Evolutionary conservation across 306 rosid species (phyloP).

Genomic region (Lablab purpureus): DNA sequence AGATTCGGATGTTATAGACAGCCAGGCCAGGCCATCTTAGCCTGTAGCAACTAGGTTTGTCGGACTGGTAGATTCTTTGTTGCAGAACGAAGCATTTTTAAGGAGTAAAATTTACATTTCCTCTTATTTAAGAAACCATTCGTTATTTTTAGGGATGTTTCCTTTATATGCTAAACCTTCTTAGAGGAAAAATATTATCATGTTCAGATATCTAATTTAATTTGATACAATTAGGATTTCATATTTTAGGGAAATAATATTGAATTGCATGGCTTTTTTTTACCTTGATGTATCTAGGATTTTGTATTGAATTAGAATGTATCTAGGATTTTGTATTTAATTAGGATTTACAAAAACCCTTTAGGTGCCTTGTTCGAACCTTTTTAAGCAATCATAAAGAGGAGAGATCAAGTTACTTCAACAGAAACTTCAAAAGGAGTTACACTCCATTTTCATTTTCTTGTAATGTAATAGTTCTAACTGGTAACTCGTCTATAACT

Average conservation of each 20-base stretch:
- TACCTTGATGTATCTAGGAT: background rate
- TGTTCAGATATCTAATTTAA: background rate
- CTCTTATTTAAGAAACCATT: background rate
- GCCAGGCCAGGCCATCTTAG: background rate
- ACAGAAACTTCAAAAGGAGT: too few species aligned
- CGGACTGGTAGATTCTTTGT: background rate
- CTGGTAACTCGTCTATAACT: background rate
- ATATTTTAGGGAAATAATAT: background rate
- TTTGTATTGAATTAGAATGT: background rate
- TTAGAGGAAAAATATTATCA: background rate
- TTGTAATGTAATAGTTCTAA: too few species aligned
- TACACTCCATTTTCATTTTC: background rate
- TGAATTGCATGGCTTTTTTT: background rate
- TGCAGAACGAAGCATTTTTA: background rate
- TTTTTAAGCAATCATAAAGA: slow-evolving; percentile 4
- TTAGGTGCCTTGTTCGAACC: background rate
- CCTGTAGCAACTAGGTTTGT: background rate
- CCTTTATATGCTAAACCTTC: background rate
- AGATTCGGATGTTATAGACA: background rate
- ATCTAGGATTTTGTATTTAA: background rate
- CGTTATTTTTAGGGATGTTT: background rate
- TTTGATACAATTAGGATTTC: background rate
- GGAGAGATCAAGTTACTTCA: too few species aligned
- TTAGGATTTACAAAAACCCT: slow-evolving; percentile 4
- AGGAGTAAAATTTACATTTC: background rate